Base-by-base conservation (phyloP, 2,329 filamentous ascomycete species). In the Colletotrichum shisoi region DNA sequence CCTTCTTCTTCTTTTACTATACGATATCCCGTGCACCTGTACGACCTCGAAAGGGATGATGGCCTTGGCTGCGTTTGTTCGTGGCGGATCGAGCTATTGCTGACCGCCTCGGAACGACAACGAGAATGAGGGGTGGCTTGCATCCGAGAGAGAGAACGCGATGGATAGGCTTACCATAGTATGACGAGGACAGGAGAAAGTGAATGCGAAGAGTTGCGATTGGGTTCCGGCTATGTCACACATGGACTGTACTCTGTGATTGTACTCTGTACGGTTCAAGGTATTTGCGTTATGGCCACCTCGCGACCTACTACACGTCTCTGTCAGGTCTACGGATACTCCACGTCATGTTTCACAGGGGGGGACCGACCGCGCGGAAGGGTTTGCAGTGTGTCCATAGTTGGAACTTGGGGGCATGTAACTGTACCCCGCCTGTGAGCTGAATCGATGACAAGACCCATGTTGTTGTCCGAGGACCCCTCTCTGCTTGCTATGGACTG, bases 171-270 rank as follows among this genome's bases (percentile, higher is more conserved):
- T 7, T 8, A n/a, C n/a, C n/a, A n/a, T n/a, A n/a, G n/a, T n/a
- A 2, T 34, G 31, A 34, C 31, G 31, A 9, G 31, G 31, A 34
- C 31, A 9, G 9, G 31, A 34, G 31, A 39, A 17, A 42, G 46
- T 42, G 57, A 54, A 65, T 49, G 57, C 58, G 51, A 62, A 59
- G 45, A 24, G 1, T 19, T 57, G 44, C 57, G 49, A 49, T 44
- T 51, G 37, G 44, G 31, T 19, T 17, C 13, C 24, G 46, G 53
- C 37, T 17, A 19, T 12, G 44, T 24, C 60, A 31, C 31, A 9
- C 7, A 9, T 34, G 31, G 7, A 9, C 31, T 34, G 31, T 34
- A 34, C 31, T 34, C 7, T 34, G 7, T 34, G 31, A 34, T 34
- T 34, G 12, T n/a, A n/a, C n/a, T n/a, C n/a, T n/a, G n/a, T 21